Evolutionary conservation across 164 flowering plant species (phyloP).

Genomic region (Berberis vulgaris): DNA sequence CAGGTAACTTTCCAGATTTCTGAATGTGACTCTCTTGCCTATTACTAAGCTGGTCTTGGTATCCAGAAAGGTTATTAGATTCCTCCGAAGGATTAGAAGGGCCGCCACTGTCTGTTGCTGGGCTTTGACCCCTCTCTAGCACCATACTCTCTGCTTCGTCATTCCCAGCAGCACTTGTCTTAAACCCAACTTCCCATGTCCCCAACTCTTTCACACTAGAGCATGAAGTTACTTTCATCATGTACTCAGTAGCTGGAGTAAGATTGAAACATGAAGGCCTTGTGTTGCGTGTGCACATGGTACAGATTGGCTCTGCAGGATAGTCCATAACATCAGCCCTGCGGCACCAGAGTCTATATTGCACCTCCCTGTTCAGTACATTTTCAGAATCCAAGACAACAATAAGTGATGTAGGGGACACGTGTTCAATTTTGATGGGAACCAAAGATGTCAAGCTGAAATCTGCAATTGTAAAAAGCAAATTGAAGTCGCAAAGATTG

Average conservation of each 20-base stretch:
- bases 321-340: slow-evolving; percentile 37
- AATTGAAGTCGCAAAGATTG: neutral
- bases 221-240: slow-evolving; percentile 47
- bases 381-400: slow-evolving; percentile 39
- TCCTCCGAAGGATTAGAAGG: slow-evolving; percentile 92
- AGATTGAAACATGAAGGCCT: slow-evolving; percentile 44
- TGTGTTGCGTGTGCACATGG: slow-evolving; percentile 35
- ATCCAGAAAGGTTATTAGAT: slow-evolving; percentile 37
- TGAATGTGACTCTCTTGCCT: slow-evolving; percentile 16
- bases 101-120: slow-evolving; percentile 56
- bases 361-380: slow-evolving; percentile 18
- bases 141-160: slow-evolving; percentile 18
- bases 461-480: slow-evolving; percentile 23
- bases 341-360: slow-evolving; percentile 68
- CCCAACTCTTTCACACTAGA: slow-evolving; percentile 33
- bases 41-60: slow-evolving; percentile 12
- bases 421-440: slow-evolving; percentile 46
- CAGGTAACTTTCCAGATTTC: slow-evolving; percentile 1
- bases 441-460: slow-evolving; percentile 16
- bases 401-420: slow-evolving; percentile 48
- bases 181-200: slow-evolving; percentile 38
- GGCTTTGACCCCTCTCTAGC: slow-evolving; percentile 53
- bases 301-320: slow-evolving; percentile 56
- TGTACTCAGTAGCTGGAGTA: slow-evolving; percentile 53
- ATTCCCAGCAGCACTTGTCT: slow-evolving; percentile 12